Evolutionary conservation across 441 rosid genomes (phyloP).

Genomic region (Gossypium aridum): DNA sequence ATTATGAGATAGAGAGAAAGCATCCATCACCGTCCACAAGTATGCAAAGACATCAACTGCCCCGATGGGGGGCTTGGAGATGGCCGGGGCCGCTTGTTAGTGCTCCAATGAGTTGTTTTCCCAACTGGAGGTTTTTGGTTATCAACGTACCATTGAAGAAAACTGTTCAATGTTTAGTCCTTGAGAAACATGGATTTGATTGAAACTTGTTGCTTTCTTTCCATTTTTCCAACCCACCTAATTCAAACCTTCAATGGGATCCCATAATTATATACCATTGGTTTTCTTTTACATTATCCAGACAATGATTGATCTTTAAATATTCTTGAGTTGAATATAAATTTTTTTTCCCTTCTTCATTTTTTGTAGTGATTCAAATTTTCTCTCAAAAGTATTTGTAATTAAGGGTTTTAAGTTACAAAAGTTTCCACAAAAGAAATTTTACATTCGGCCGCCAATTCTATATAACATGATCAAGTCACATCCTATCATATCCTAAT

Average conservation of each 20-base stretch:
- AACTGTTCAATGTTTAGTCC: slow-evolving; percentile 29
- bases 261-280: not conserved
- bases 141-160: slow-evolving; percentile 8
- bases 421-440: too few species aligned
- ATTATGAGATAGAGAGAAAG: slow-evolving; percentile 5
- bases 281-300: too few species aligned
- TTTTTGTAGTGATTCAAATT: not conserved
- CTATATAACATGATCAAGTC: too few species aligned
- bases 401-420: too few species aligned
- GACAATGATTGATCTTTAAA: too few species aligned
- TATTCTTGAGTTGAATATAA: too few species aligned
- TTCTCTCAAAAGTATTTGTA: not conserved
- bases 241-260: not conserved
- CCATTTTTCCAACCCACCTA: slow-evolving; percentile 21
- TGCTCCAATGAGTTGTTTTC: slow-evolving; percentile 51
- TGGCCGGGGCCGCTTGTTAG: slow-evolving; percentile 13
- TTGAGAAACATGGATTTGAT: slow-evolving; percentile 56
- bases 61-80: slow-evolving; percentile 10
- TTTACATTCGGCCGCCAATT: too few species aligned
- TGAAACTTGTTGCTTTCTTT: slow-evolving; percentile 28
- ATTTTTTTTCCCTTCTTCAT: too few species aligned
- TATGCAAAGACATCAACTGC: slow-evolving; percentile 16
- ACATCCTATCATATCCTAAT: too few species aligned
- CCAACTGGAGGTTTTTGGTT: slow-evolving; percentile 27
- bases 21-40: slow-evolving; percentile 20